Conservation (phyloP, 306 rosid genomes). For the Potentilla sterilis region DNA sequence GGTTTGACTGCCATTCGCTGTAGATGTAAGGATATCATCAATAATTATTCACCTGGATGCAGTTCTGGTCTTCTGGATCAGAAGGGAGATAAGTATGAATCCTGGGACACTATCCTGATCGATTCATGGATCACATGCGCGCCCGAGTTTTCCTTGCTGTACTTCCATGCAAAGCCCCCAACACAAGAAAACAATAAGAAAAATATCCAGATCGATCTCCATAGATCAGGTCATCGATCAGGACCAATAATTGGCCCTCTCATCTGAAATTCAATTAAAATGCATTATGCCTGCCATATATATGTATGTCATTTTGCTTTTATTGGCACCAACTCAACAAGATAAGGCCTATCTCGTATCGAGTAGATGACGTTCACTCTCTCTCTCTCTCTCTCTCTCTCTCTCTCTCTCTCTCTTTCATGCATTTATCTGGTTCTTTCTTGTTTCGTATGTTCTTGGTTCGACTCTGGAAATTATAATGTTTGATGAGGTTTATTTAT, state of each 20-base stretch:
- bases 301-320: background rate
- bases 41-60: background rate
- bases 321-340: background rate
- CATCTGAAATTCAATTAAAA: background rate
- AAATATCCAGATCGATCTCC: background rate
- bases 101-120: background rate
- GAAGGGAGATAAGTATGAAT: conserved; percentile 2
- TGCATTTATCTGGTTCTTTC: background rate
- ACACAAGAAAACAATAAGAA: background rate
- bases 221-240: background rate
- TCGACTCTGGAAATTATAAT: background rate
- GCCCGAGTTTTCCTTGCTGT: background rate
- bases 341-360: conserved; percentile 17
- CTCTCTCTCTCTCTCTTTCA: background rate
- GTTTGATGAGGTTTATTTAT: background rate
- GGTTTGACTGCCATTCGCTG: background rate
- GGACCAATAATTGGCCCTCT: conserved; percentile 1
- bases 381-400: background rate
- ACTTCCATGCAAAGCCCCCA: background rate
- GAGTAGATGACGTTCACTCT: background rate
- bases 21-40: background rate
- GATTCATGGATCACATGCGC: conserved; percentile 2
- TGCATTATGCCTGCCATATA: background rate
- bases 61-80: background rate
- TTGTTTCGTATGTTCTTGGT: background rate